These are phyloP conservation scores for Cylindrotheca closterium DNA, from an alignment of 108 stramenopile species.

Conservation along the genomic window DNA sequence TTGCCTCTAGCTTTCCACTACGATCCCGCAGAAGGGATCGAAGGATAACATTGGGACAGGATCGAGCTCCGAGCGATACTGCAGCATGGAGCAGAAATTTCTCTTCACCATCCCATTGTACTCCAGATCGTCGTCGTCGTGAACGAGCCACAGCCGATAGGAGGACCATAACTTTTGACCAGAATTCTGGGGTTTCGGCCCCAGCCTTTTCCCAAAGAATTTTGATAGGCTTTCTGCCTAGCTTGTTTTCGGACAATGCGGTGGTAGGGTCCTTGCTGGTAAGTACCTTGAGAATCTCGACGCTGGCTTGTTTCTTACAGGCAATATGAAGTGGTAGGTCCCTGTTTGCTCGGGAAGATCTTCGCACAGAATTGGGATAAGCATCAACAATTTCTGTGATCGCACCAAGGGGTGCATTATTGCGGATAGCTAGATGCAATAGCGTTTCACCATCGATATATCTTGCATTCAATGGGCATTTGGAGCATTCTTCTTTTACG, in stretches of 20 bases:
- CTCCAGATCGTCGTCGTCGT: constrained; percentile 3
- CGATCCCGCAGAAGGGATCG: neutral
- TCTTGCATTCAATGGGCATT: no score
- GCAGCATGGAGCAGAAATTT: constrained; percentile 37
- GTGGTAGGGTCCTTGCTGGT: constrained; percentile 19
- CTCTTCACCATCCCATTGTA: neutral
- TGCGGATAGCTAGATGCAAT: constrained; percentile 29
- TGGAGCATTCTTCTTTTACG: no score
- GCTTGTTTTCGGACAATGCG: constrained; percentile 17
- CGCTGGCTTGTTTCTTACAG: constrained; percentile 21
- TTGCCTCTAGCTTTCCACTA: no score
- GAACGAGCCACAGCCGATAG: constrained; percentile 28
- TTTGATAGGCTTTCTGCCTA: constrained; percentile 18
- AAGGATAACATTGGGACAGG: constrained; percentile 28
- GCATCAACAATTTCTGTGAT: constrained; percentile 25
- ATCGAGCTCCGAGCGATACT: constrained; percentile 22
- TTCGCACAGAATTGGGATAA: constrained; percentile 10
- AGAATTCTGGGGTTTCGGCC: constrained; percentile 11
- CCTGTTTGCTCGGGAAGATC: constrained; percentile 10
- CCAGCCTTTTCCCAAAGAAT: constrained; percentile 19
- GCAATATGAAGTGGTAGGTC: constrained; percentile 41
- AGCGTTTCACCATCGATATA: no score
- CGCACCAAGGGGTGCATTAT: constrained; percentile 27
- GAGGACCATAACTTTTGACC: constrained; percentile 28
- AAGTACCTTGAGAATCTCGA: constrained; percentile 13